Percentiles rank a stretch among this genome's conserved stretches.
Evolutionary conservation across 345 rosid genomes (phyloP).

Genomic region (Populus nigra): DNA sequence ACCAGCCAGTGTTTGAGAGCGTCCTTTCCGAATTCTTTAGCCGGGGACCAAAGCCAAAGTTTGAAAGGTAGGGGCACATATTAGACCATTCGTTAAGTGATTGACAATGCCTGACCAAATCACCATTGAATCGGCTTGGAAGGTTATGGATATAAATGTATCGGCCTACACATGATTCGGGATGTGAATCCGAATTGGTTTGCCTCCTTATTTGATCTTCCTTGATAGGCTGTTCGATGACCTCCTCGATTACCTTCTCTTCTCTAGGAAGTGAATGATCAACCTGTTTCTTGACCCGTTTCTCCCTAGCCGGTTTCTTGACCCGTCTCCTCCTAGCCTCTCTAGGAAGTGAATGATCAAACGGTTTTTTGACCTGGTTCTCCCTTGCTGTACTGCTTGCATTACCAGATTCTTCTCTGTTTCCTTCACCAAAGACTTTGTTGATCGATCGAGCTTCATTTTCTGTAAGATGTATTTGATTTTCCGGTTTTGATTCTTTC

Average conservation of each 20-base stretch:
- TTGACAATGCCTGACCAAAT: conserved; percentile 59
- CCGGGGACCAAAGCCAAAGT: conserved; percentile 58
- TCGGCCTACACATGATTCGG: conserved; percentile 44
- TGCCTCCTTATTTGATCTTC: neutral
- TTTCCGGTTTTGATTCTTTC: neutral
- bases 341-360: conserved; percentile 4
- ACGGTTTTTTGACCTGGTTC: neutral
- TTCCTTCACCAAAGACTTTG: conserved; percentile 11
- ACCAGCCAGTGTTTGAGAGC: conserved; percentile 54
- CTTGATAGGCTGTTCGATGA: neutral
- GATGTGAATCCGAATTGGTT: conserved; percentile 10
- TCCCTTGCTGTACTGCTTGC: neutral
- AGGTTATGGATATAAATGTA: conserved; percentile 57
- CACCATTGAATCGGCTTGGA: conserved; percentile 61
- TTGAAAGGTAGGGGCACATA: conserved; percentile 56
- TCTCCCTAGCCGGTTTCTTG: neutral
- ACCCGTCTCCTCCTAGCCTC: neutral
- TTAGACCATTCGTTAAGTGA: conserved; percentile 53
- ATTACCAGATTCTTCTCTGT: conserved; percentile 2
- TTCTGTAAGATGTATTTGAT: neutral
- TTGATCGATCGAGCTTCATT: conserved; percentile 24
- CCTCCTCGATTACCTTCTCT: neutral
- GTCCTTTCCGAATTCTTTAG: conserved; percentile 38
- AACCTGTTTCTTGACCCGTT: too few relatives aligned
- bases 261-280: conserved; percentile 4